Percentiles rank a stretch among this genome's conserved stretches.
phyloP scores from a whole-genome alignment of 495 filamentous ascomycete genomes.

The Penicillium antarcticum region DNA sequence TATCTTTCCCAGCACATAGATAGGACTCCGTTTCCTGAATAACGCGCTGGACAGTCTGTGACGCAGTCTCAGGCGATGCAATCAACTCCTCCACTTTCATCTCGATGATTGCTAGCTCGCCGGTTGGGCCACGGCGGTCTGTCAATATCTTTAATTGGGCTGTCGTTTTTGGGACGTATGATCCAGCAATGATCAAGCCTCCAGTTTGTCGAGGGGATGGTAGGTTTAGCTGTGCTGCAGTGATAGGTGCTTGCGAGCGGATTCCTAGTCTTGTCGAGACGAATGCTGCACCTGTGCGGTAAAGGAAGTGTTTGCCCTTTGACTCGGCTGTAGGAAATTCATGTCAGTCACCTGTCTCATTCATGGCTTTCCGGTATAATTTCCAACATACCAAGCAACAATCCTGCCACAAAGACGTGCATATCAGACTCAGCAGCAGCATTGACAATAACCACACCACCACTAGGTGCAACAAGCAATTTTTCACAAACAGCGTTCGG shows the following conservation, averaged over 20 bases:
- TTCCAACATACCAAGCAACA: constrained; percentile 33
- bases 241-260: constrained; percentile 40
- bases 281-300: constrained; percentile 52
- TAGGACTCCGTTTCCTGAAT: constrained; percentile 25
- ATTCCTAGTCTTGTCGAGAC: constrained; percentile 54
- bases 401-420: constrained; percentile 45
- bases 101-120: constrained; percentile 42
- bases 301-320: constrained; percentile 47
- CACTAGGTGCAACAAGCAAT: constrained; percentile 28
- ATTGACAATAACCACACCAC: constrained; percentile 48
- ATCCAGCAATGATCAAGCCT: constrained; percentile 50
- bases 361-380: background rate
- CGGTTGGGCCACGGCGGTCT: constrained; percentile 25
- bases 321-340: constrained; percentile 29
- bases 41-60: constrained; percentile 18
- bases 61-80: constrained; percentile 21
- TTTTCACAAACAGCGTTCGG: constrained; percentile 35
- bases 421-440: constrained; percentile 51
- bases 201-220: constrained; percentile 31
- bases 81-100: constrained; percentile 46
- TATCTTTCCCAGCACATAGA: constrained; percentile 35
- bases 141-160: constrained; percentile 43
- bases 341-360: too few relatives aligned
- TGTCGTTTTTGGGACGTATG: constrained; percentile 55
- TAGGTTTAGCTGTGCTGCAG: constrained; percentile 36